Conservation (phyloP, 2,329 filamentous ascomycete genomes). For the Fusarium irregulare region DNA sequence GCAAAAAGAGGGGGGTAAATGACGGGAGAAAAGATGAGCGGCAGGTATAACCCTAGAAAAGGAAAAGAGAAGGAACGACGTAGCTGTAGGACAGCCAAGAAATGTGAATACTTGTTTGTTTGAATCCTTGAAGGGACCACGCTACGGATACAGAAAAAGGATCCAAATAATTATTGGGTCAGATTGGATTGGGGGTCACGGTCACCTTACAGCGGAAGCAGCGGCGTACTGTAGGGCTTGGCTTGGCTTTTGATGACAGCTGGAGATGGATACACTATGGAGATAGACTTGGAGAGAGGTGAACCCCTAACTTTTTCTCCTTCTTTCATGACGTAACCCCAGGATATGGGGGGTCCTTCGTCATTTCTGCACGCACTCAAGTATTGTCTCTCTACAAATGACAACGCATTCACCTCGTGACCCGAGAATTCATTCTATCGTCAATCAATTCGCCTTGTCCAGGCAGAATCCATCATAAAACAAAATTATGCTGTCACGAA, state of each 20-base stretch:
- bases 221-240: neutral
- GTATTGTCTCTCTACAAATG: neutral
- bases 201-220: slow-evolving; percentile 4
- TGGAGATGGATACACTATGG: neutral
- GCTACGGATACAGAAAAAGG: neutral
- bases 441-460: neutral
- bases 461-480: neutral
- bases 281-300: neutral
- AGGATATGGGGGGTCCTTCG: slow-evolving; percentile 11
- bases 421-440: neutral
- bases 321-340: slow-evolving; percentile 24
- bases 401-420: neutral
- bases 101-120: slow-evolving; percentile 28
- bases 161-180: neutral
- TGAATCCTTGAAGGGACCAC: neutral
- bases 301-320: slow-evolving; percentile 19
- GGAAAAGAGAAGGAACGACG: slow-evolving; percentile 15
- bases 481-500: neutral
- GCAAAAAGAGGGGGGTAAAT: neutral
- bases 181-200: neutral
- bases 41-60: neutral
- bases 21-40: neutral
- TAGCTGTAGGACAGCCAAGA: slow-evolving; percentile 27
- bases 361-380: slow-evolving; percentile 32
- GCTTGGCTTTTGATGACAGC: slow-evolving; percentile 12